A percentile compares a stretch with the other conserved stretches of the same genome.
Evolutionary conservation across 495 filamentous ascomycete species (phyloP).

Genomic region (Aspergillus olivimuriae): DNA sequence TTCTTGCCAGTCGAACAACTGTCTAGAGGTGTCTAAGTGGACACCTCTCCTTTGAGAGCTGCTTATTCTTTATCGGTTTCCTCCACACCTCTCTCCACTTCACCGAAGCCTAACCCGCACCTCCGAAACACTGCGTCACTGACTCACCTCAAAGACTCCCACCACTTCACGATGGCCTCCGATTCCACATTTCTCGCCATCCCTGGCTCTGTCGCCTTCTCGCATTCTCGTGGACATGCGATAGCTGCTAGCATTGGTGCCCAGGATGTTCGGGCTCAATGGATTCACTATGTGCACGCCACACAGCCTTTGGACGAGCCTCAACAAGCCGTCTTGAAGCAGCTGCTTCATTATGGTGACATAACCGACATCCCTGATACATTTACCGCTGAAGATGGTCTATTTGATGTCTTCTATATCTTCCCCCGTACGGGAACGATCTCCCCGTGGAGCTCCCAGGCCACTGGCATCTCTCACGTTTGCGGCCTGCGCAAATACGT

Average conservation of each 20-base stretch:
- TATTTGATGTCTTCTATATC: slow-evolving; percentile 57
- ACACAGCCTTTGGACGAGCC: slow-evolving; percentile 31
- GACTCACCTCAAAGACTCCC: slow-evolving; percentile 5
- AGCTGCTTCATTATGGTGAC: slow-evolving; percentile 60
- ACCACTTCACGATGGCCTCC: slow-evolving; percentile 29
- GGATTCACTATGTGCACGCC: slow-evolving; percentile 57
- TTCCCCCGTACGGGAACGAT: slow-evolving; percentile 75
- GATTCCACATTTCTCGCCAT: slow-evolving; percentile 39
- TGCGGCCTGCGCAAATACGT: slow-evolving; percentile 70
- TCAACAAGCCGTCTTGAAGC: slow-evolving; percentile 45
- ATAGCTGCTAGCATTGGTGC: slow-evolving; percentile 49
- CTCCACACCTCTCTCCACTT: background rate
- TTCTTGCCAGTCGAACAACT: slow-evolving; percentile 13
- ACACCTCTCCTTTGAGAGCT: slow-evolving; percentile 10
- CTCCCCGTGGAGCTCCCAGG: slow-evolving; percentile 96
- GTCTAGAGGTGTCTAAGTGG: slow-evolving; percentile 14
- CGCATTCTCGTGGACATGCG: slow-evolving; percentile 45
- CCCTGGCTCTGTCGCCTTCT: slow-evolving; percentile 48
- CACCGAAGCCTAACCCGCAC: background rate
- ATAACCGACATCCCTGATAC: slow-evolving; percentile 40
- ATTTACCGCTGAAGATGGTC: slow-evolving; percentile 35
- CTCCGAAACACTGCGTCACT: slow-evolving; percentile 6
- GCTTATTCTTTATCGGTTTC: too few relatives aligned
- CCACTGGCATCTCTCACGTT: slow-evolving; percentile 88
- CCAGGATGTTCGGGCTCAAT: slow-evolving; percentile 52